Evolutionary conservation across 495 filamentous ascomycete species (phyloP), one percentile per base, ranked within the genome.

Genomic region (Tricharina praecox): DNA sequence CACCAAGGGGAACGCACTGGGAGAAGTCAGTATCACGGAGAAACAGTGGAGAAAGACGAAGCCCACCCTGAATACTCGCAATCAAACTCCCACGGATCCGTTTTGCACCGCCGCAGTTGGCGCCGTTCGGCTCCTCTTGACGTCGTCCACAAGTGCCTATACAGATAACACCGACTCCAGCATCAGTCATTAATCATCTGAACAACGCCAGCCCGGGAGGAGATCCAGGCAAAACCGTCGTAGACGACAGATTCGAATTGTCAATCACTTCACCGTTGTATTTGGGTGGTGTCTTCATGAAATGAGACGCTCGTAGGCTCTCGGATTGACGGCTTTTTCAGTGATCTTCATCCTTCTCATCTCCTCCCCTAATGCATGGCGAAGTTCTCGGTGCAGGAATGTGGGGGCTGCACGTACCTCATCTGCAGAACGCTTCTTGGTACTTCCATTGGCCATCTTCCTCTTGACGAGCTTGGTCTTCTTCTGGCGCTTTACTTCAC

Each of bases 401-500:
- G n/a, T n/a, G 40, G 40, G 24, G 10, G 9, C 3, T 41, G 50
- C 49, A 59, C 56, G 43, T 55, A 59, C 56, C 56, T 59, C 56
- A 11, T 58, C 55, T 24, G 56, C 56, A 33, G 19, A 28, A 41
- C 56, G 50, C 52, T 59, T 59, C 37, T 54, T 58, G 15, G 32
- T 15, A 32, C 23, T 49, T 23, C 33, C 41, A 47, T 40, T 35
- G 30, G 30, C 19, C 33, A 45, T 42, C 44, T 56, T 67, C 47
- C 55, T 66, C 50, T 63, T 62, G 28, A 59, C 50, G 23, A 65
- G 69, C 67, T 78, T 85, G 59, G 75, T 77, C 62, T 72, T 73
- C 45, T 72, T 76, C 4, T 62, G 54, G 11, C 83, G 82, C 52
- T 75, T 79, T 20, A 64, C 66, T 63, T 97, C 90, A 50, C 85